Conservation (phyloP, 2,329 filamentous ascomycete species). For the Alternaria sp. region DNA sequence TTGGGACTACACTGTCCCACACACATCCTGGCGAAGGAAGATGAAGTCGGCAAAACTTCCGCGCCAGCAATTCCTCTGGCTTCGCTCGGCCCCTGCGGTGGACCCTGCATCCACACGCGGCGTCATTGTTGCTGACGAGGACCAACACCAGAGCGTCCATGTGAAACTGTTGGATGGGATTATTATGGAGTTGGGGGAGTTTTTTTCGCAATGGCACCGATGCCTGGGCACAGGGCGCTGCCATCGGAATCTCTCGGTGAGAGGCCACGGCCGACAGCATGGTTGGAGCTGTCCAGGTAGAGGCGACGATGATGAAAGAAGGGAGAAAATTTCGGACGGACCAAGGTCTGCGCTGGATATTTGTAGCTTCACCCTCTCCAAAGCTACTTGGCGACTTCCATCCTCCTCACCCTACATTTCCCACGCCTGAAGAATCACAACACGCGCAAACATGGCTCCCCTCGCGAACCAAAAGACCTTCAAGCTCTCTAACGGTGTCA, state of each 20-base stretch:
- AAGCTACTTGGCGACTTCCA: neutral
- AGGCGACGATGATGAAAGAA: slow-evolving; percentile 26
- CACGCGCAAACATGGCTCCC: slow-evolving; percentile 36
- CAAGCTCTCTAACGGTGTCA: slow-evolving; percentile 66
- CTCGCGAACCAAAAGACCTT: slow-evolving; percentile 55
- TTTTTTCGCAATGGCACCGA: slow-evolving; percentile 21
- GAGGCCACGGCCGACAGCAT: slow-evolving; percentile 24
- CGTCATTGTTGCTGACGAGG: slow-evolving; percentile 36
- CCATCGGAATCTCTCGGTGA: slow-evolving; percentile 21
- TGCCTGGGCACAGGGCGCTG: slow-evolving; percentile 33
- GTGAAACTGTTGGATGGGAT: slow-evolving; percentile 48
- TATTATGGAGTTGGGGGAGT: slow-evolving; percentile 27
- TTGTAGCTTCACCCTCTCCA: slow-evolving; percentile 8
- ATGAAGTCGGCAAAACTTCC: slow-evolving; percentile 21
- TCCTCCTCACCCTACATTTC: neutral
- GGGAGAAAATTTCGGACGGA: slow-evolving; percentile 15
- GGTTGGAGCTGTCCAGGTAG: slow-evolving; percentile 11
- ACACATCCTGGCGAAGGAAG: neutral
- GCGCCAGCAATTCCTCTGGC: slow-evolving; percentile 2
- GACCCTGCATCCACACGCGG: slow-evolving; percentile 41
- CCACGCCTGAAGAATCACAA: neutral
- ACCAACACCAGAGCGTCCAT: slow-evolving; percentile 20
- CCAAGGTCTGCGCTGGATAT: slow-evolving; percentile 9
- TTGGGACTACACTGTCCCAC: slow-evolving; percentile 11
- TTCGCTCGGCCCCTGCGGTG: slow-evolving; percentile 28